Evolutionary conservation across 2,329 filamentous ascomycete genomes (phyloP), one percentile per base, ranked within the genome.

Genomic region (Nemania sp.): DNA sequence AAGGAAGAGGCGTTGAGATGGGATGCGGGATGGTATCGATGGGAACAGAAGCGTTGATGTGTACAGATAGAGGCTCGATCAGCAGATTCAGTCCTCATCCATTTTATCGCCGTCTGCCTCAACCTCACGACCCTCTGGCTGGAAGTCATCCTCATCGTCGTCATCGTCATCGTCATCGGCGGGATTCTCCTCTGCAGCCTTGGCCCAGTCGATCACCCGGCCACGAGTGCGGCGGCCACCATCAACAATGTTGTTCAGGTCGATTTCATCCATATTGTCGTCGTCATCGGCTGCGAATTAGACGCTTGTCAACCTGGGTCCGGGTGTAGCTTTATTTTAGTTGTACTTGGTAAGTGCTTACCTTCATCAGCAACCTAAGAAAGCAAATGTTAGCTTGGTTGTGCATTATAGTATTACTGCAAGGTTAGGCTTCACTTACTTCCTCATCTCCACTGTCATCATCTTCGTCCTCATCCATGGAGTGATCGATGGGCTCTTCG

Each of bases 151-250:
- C 61, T 90, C 88, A 47, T 90, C 90, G 0, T 95, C 90, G 46
- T 92, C 91, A 12, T 63, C 60, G 11, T 94, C 90, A 5, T 93
- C 90, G 7, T 90, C 88, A n/a, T 87, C 85, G 65, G 82, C 85
- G 48, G 85, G 87, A 70, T 90, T 85, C 77, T 96, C 87, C 77
- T 90, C 83, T 25, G 91, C 92, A 18, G 93, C 93, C 81, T 96
- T 92, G 72, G 90, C 90, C 79, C 91, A 98, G 83, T 98, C 91
- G 75, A 98, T 97, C 73, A 88, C 84, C 77, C 91, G 91, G 74
- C 93, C 93, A 73, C 94, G 94, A 65, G 94, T 98, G 77, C 95
- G 94, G 71, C 88, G 86, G 65, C 89, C 89, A 66, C 83, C 84
- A 60, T 80, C 76, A 73, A 98, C 87, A 76, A 98, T 96, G 84